phyloP scores from a whole-genome alignment of 148 eudicot species.

The Pouteria glomerata region DNA sequence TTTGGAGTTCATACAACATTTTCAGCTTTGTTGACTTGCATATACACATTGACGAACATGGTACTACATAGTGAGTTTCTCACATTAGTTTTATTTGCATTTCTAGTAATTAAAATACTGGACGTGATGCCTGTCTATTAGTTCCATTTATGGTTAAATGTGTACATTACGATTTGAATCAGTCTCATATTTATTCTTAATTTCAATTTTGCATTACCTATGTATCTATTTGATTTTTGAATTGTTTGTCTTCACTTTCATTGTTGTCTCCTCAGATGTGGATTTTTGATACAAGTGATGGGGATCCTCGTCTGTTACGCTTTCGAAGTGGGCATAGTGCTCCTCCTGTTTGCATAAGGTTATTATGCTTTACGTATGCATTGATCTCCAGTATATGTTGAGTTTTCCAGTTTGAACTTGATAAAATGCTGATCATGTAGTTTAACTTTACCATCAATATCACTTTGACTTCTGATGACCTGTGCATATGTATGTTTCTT shows the following conservation, averaged over 20 bases:
- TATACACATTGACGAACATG: neutral
- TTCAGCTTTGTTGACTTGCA: neutral
- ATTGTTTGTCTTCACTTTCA: neutral
- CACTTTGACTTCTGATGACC: neutral
- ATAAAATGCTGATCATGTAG: neutral
- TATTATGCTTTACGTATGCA: slow-evolving; percentile 2
- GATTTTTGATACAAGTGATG: slow-evolving; percentile 90
- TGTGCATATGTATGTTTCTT: neutral
- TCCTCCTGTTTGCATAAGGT: slow-evolving; percentile 93
- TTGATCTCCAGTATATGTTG: neutral
- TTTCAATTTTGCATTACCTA: neutral
- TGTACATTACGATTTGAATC: neutral
- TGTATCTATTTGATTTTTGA: neutral
- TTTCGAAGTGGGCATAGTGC: slow-evolving; percentile 99
- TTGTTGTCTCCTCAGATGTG: slow-evolving; percentile 59
- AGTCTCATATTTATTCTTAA: neutral
- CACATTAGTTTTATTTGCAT: neutral
- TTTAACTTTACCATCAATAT: neutral
- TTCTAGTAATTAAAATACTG: neutral
- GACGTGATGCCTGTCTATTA: neutral
- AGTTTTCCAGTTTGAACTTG: neutral
- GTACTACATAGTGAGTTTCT: neutral
- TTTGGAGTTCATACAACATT: neutral
- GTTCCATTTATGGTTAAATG: neutral
- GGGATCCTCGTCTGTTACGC: slow-evolving; percentile 89